These are phyloP conservation scores for Yamadazyma akitaensis DNA, from an alignment of 805 yeast species.

Conservation along the genomic window DNA sequence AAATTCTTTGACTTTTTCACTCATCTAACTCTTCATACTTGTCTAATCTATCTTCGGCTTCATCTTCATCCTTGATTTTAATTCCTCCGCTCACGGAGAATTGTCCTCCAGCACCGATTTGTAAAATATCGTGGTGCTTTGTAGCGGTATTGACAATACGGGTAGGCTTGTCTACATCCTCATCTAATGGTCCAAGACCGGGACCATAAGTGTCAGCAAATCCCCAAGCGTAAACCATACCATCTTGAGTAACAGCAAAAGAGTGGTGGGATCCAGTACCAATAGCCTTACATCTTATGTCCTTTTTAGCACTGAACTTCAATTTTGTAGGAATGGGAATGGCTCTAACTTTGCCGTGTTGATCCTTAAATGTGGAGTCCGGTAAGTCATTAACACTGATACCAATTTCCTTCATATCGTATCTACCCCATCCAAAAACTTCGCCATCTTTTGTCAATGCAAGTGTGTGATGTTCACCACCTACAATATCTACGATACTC, in stretches of 20 bases:
- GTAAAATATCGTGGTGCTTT: conserved; percentile 62
- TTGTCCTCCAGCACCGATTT: conserved; percentile 95
- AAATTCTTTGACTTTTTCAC: not conserved
- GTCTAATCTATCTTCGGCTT: conserved; percentile 47
- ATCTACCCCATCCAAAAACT: conserved; percentile 83
- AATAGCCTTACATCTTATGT: conserved; percentile 38
- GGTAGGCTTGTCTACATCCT: conserved; percentile 84
- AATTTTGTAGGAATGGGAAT: conserved; percentile 82
- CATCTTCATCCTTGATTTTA: conserved; percentile 52
- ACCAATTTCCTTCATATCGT: conserved; percentile 92
- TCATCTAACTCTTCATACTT: conserved; percentile 49
- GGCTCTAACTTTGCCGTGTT: conserved; percentile 75
- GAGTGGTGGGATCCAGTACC: conserved; percentile 93
- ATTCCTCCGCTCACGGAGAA: conserved; percentile 86
- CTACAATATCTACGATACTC: conserved; percentile 60
- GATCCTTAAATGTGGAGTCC: conserved; percentile 69
- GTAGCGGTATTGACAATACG: conserved; percentile 94
- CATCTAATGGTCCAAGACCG: conserved; percentile 90
- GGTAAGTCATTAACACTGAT: conserved; percentile 66
- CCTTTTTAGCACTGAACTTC: conserved; percentile 28
- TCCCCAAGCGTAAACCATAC: conserved; percentile 93
- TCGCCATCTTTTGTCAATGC: conserved; percentile 73
- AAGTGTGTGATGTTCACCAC: conserved; percentile 93
- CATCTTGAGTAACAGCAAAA: conserved; percentile 78
- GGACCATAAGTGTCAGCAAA: conserved; percentile 96